phyloP scores from a whole-genome alignment of 1,284 basidiomycete genomes.

The Ceratobasidium papillatum region DNA sequence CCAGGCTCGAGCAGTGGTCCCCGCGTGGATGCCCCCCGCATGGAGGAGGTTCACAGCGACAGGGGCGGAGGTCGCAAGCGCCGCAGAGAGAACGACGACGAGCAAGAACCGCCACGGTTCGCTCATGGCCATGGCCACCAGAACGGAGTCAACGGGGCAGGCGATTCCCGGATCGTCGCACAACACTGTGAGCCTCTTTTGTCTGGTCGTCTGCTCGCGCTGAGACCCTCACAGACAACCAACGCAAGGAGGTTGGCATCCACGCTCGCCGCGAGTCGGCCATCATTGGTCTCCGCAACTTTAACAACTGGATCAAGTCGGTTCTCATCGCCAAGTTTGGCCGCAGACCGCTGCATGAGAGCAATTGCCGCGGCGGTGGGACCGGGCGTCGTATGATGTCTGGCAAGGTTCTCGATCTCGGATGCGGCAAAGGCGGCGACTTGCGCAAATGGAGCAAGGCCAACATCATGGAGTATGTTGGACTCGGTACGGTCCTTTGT shows the following conservation, averaged over 20 bases:
- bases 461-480: conserved; percentile 80
- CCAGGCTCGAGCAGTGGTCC: conserved; percentile 28
- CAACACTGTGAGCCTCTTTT: conserved; percentile 68
- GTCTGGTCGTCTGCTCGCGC: background rate
- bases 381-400: conserved; percentile 50
- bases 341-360: conserved; percentile 58
- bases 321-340: conserved; percentile 89
- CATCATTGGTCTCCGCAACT: conserved; percentile 95
- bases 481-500: conserved; percentile 66
- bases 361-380: conserved; percentile 50
- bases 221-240: conserved; percentile 72
- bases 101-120: conserved; percentile 41
- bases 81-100: conserved; percentile 45
- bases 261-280: conserved; percentile 87
- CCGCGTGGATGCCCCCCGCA: background rate
- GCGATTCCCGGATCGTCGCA: conserved; percentile 73
- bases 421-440: conserved; percentile 98
- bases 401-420: conserved; percentile 92
- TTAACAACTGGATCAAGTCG: conserved; percentile 99
- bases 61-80: conserved; percentile 38
- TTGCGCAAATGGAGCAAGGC: conserved; percentile 95
- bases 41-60: background rate
- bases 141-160: conserved; percentile 54
- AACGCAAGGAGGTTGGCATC: conserved; percentile 89
- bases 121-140: conserved; percentile 2